A percentile compares a stretch with the other conserved stretches of the same genome.
Conservation (phyloP, 2,329 filamentous ascomycete species). For the Amylocarpus encephaloides region DNA sequence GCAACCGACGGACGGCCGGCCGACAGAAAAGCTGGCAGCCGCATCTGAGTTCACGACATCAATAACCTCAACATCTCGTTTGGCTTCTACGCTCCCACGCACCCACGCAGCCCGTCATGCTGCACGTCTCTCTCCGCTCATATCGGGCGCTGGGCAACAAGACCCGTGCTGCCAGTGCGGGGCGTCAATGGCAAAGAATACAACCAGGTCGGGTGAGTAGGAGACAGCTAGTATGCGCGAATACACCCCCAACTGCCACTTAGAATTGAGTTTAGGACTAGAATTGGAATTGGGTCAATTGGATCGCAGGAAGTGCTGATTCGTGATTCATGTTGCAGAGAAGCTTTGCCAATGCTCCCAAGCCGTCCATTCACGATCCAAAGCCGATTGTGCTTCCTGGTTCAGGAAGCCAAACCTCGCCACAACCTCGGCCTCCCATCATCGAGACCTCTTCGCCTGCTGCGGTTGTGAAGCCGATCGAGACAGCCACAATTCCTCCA, state of each 20-base stretch:
- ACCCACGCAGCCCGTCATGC: conserved; percentile 52
- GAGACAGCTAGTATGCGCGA: conserved; percentile 33
- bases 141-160: conserved; percentile 52
- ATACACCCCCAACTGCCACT: background rate
- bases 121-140: conserved; percentile 63
- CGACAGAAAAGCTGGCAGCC: background rate
- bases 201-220: conserved; percentile 34
- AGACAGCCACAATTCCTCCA: conserved; percentile 41
- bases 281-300: conserved; percentile 3
- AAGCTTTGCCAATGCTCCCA: conserved; percentile 50
- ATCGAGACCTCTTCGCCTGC: conserved; percentile 5
- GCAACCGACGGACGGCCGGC: background rate
- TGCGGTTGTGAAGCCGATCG: conserved; percentile 31
- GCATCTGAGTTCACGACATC: conserved; percentile 8
- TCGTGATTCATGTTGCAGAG: conserved; percentile 39
- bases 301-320: conserved; percentile 14
- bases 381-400: conserved; percentile 48
- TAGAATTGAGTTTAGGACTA: background rate
- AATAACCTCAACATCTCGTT: conserved; percentile 21
- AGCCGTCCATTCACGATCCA: conserved; percentile 41
- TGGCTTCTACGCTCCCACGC: conserved; percentile 34
- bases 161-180: conserved; percentile 45
- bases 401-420: conserved; percentile 34
- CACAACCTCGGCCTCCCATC: conserved; percentile 34
- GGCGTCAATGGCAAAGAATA: conserved; percentile 52